Percentiles rank a stretch among this genome's conserved stretches.
Conservation (phyloP, 2,329 filamentous ascomycete genomes). For the Diplocarpon mali region DNA sequence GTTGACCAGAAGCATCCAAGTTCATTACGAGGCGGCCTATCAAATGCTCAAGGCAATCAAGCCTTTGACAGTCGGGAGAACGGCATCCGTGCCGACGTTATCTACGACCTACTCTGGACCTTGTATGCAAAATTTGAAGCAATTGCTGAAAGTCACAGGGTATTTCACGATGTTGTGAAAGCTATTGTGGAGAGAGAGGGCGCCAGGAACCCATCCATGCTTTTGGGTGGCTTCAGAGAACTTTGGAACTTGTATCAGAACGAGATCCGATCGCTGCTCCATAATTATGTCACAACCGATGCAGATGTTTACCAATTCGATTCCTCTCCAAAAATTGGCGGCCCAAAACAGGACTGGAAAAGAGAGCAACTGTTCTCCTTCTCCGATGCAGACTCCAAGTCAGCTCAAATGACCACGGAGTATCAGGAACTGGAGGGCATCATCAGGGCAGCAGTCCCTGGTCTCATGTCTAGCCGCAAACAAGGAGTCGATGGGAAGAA, state of each 20-base stretch:
- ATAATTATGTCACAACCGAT: conserved; percentile 92
- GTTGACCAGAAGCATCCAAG: conserved; percentile 89
- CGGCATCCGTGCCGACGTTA: conserved; percentile 69
- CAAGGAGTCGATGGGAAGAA: conserved; percentile 32
- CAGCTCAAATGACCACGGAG: conserved; percentile 67
- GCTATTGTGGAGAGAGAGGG: conserved; percentile 78
- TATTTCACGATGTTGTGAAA: conserved; percentile 84
- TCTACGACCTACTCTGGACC: conserved; percentile 85
- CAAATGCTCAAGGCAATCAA: conserved; percentile 44
- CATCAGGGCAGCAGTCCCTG: conserved; percentile 82
- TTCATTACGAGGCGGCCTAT: conserved; percentile 46
- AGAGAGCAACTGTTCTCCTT: conserved; percentile 61
- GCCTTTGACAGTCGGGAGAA: conserved; percentile 60
- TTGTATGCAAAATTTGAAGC: conserved; percentile 95
- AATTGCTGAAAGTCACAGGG: conserved; percentile 88
- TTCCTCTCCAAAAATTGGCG: conserved; percentile 48
- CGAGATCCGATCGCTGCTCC: conserved; percentile 86
- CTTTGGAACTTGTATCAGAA: conserved; percentile 97
- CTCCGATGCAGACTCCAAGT: conserved; percentile 72
- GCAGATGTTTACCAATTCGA: conserved; percentile 60
- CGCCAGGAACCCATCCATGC: conserved; percentile 44
- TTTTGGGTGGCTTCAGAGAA: conserved; percentile 87
- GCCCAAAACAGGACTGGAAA: conserved; percentile 30
- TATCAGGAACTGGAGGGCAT: conserved; percentile 85
- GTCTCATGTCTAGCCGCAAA: conserved; percentile 65